Conservation (phyloP, 306 rosid genomes). For the Myrica gale region DNA sequence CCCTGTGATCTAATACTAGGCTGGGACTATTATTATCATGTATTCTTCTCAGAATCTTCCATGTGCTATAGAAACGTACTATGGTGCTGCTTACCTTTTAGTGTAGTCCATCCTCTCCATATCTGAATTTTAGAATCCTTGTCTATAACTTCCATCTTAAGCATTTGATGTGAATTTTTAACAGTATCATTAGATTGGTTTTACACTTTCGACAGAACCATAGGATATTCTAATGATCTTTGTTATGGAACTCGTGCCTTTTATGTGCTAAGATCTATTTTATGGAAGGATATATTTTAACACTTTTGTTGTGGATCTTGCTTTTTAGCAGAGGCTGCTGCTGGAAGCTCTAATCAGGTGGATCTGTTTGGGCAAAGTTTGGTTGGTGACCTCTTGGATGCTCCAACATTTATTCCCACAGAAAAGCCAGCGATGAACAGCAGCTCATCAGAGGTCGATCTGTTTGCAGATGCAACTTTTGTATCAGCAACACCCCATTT, state of each 20-base stretch:
- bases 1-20: not conserved
- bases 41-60: not conserved
- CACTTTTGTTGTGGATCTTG: constrained; percentile 24
- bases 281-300: constrained; percentile 1
- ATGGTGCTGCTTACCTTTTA: not conserved
- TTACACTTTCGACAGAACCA: not conserved
- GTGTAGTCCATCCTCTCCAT: not conserved
- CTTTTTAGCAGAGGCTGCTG: constrained; percentile 63
- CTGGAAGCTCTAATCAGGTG: constrained; percentile 63
- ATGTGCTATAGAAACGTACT: not conserved
- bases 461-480: constrained; percentile 90
- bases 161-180: not conserved
- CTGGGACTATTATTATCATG: not conserved
- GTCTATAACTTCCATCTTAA: not conserved
- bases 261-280: not conserved
- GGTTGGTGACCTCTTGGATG: constrained; percentile 87
- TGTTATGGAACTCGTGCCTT: not conserved
- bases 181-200: not conserved
- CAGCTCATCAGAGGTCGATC: constrained; percentile 70
- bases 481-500: constrained; percentile 63
- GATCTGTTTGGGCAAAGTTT: constrained; percentile 80
- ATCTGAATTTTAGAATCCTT: not conserved
- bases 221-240: not conserved
- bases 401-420: constrained; percentile 62
- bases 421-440: constrained; percentile 47